These are phyloP conservation scores for Rubia tinctorum DNA, from an alignment of 305 asterid species.

Conservation along the genomic window DNA sequence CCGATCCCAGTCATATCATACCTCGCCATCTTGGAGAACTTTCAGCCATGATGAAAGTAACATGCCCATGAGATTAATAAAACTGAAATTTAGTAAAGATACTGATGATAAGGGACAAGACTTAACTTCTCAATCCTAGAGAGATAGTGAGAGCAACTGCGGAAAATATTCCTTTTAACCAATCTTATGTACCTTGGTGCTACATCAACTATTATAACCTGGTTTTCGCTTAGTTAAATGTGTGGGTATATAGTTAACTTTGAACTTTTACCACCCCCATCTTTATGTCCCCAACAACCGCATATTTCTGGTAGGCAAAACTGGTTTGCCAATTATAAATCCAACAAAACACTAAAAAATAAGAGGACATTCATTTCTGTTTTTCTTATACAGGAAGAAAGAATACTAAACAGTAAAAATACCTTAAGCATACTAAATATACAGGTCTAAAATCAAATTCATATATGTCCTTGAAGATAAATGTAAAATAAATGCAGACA, in stretches of 20 bases:
- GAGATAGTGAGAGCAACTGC: background rate
- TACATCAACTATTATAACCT: background rate
- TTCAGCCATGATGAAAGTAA: constrained; percentile 58
- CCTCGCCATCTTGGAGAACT: constrained; percentile 98
- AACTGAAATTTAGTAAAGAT: constrained; percentile 56
- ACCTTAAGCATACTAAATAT: too few species aligned
- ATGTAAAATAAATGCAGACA: background rate
- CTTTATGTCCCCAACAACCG: background rate
- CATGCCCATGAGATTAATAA: constrained; percentile 52
- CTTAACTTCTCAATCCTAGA: constrained; percentile 1
- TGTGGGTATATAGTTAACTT: background rate
- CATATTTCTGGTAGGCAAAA: background rate
- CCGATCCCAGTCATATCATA: constrained; percentile 98
- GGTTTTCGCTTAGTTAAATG: background rate
- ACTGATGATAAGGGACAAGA: constrained; percentile 23
- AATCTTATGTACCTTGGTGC: background rate
- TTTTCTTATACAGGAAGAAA: too few species aligned
- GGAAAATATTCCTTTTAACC: background rate
- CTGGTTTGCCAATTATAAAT: background rate
- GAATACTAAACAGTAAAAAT: too few species aligned
- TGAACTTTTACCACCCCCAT: background rate
- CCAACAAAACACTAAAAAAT: background rate
- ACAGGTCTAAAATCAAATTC: too few species aligned
- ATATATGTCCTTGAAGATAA: background rate
- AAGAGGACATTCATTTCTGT: background rate